Conservation (phyloP, 2,329 filamentous ascomycete genomes). For the Laburnicola sp. region DNA sequence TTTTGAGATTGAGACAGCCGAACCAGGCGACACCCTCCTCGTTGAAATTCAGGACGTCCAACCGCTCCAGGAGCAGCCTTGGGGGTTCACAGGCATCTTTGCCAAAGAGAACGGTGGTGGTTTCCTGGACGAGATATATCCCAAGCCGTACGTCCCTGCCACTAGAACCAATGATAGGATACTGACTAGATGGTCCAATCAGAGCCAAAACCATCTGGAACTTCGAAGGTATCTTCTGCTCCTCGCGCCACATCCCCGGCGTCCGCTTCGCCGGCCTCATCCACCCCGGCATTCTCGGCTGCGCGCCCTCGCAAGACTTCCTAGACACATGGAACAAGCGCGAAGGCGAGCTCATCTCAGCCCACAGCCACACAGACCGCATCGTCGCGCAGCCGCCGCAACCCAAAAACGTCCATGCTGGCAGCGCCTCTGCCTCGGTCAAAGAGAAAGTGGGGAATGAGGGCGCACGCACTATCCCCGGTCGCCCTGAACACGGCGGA, state of each 20-base stretch:
- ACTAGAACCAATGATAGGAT: background rate
- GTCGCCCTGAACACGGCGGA: constrained; percentile 82
- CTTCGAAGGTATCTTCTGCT: constrained; percentile 78
- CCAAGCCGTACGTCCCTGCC: constrained; percentile 64
- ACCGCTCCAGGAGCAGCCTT: constrained; percentile 80
- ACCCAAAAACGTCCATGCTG: constrained; percentile 72
- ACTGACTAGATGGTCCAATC: background rate
- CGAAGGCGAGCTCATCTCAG: constrained; percentile 76
- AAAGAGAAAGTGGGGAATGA: constrained; percentile 72
- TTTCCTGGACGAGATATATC: constrained; percentile 85
- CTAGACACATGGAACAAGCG: constrained; percentile 82
- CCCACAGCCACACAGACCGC: constrained; percentile 65
- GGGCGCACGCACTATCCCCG: constrained; percentile 82
- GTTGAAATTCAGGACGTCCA: constrained; percentile 95
- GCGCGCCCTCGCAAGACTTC: constrained; percentile 77
- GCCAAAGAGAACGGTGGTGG: constrained; percentile 80
- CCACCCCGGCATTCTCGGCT: constrained; percentile 88
- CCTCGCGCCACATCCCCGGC: constrained; percentile 71
- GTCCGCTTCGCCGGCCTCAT: constrained; percentile 88
- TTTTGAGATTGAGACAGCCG: constrained; percentile 81
- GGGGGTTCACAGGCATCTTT: constrained; percentile 89
- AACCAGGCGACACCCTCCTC: constrained; percentile 81
- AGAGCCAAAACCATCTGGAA: constrained; percentile 77
- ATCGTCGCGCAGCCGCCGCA: constrained; percentile 78
- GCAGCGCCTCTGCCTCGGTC: constrained; percentile 60